Evolutionary conservation across 148 eudicot genomes (phyloP), one percentile per base, ranked within the genome.

Genomic region (Camellia granthamiana): DNA sequence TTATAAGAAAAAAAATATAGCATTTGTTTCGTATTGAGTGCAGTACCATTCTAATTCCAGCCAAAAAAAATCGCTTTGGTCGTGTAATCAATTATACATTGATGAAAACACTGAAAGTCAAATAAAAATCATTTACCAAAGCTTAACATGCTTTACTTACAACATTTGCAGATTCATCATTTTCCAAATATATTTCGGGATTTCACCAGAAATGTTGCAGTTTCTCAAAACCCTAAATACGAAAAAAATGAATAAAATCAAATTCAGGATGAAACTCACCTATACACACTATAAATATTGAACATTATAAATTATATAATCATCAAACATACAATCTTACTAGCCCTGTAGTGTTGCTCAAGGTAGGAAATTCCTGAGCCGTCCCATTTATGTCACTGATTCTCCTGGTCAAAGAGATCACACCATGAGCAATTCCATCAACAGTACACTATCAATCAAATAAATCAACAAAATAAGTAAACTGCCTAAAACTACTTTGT

Each of bases 191-290:
- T 88, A 90, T 44, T 54, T 76, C 54, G 94, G 97, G 61, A 92
- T 86, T 83, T 82, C 88, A 78, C 97, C 97, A 74, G 87, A 69
- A 64, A 93, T 81, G 69, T 88, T 91, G 81, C 97, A 93, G 77
- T 83, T 93, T 79, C 93, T 91, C 78, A 93, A 83, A 67, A 93
- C 84, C 84, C 97, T 93, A 58, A 75, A 84, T 54, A 74, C 82
- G 85, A 73, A 86, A 73, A 75, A 85, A 87, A 66, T 16, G 23
- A 64, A 77, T 21, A n/a, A 69, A 44, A 3, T 59, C 6, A 62
- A 43, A 11, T 51, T 7, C 15, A 51, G 16, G 30, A 64, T n/a
- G 47, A 42, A 65, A 61, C 42, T 67, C 69, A 81, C 30, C 14
- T 42, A 14, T n/a, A 18, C 21, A 59, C 2, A 21, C 51, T 7